Evolutionary conservation across 306 rosid species (phyloP).

Genomic region (Cercis canadensis): DNA sequence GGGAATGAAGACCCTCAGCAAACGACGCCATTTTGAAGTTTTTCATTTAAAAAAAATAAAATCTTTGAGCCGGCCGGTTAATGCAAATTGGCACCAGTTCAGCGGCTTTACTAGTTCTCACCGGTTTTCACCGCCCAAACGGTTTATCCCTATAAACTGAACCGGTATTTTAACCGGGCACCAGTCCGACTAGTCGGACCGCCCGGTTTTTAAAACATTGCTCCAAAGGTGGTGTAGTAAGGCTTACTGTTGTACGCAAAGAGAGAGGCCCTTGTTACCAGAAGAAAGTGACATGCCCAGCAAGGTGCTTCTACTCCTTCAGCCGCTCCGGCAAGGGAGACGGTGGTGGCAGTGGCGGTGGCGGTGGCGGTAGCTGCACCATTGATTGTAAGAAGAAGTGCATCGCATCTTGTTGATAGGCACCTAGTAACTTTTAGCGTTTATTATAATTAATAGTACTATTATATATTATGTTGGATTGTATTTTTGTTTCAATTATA

Average conservation of each 20-base stretch:
- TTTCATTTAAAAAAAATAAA: too few relatives aligned
- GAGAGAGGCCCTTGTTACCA: slow-evolving; percentile 87
- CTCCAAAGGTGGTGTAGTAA: slow-evolving; percentile 59
- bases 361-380: slow-evolving; percentile 96
- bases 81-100: too few relatives aligned
- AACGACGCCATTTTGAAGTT: too few relatives aligned
- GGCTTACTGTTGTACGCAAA: slow-evolving; percentile 67
- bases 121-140: too few relatives aligned
- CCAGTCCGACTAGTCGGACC: too few relatives aligned
- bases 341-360: too few relatives aligned
- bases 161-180: too few relatives aligned
- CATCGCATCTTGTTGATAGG: slow-evolving; percentile 64
- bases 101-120: too few relatives aligned
- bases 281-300: slow-evolving; percentile 85
- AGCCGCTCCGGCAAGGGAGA: slow-evolving; percentile 87
- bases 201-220: too few relatives aligned
- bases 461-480: slow-evolving; percentile 3
- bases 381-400: slow-evolving; percentile 89
- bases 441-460: slow-evolving; percentile 7
- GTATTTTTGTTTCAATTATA: slow-evolving; percentile 35
- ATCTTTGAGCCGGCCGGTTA: too few relatives aligned
- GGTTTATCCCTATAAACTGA: too few relatives aligned
- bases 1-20: too few relatives aligned
- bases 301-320: slow-evolving; percentile 89
- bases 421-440: slow-evolving; percentile 33